These are phyloP conservation scores for Fraxinus pennsylvanica DNA, from an alignment of 257 asterid species.

Conservation along the genomic window DNA sequence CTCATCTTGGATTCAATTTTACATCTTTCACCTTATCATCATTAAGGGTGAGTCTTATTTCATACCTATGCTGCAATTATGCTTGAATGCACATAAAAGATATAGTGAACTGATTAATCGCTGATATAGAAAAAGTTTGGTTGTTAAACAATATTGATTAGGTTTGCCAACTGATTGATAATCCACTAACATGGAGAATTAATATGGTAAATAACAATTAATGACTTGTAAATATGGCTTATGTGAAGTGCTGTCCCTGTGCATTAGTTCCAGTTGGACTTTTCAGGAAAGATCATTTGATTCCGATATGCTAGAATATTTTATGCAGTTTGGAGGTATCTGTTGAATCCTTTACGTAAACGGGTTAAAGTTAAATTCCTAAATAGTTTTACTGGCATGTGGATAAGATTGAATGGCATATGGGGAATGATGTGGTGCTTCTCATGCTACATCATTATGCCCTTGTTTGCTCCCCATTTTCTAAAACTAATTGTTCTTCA, in stretches of 20 bases:
- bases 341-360: slow-evolving; percentile 40
- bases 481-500: too few species aligned
- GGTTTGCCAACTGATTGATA: neutral
- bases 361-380: slow-evolving; percentile 36
- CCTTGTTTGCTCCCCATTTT: too few species aligned
- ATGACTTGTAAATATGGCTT: neutral
- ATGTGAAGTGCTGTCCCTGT: slow-evolving; percentile 14
- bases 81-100: neutral
- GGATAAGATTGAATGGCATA: slow-evolving; percentile 38
- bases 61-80: neutral
- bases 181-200: neutral
- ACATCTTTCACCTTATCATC: neutral
- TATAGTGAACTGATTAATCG: neutral
- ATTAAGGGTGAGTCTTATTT: neutral
- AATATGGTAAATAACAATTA: neutral
- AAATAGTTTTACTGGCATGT: slow-evolving; percentile 41
- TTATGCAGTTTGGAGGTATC: slow-evolving; percentile 59
- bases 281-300: slow-evolving; percentile 43
- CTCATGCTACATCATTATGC: neutral
- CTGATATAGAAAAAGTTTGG: neutral
- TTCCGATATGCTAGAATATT: slow-evolving; percentile 54
- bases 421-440: slow-evolving; percentile 24
- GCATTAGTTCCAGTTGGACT: slow-evolving; percentile 44
- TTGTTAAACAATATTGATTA: neutral
- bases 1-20: neutral